Conservation (phyloP, 1,139 yeast species). For the Saccharomyces hybrid region DNA sequence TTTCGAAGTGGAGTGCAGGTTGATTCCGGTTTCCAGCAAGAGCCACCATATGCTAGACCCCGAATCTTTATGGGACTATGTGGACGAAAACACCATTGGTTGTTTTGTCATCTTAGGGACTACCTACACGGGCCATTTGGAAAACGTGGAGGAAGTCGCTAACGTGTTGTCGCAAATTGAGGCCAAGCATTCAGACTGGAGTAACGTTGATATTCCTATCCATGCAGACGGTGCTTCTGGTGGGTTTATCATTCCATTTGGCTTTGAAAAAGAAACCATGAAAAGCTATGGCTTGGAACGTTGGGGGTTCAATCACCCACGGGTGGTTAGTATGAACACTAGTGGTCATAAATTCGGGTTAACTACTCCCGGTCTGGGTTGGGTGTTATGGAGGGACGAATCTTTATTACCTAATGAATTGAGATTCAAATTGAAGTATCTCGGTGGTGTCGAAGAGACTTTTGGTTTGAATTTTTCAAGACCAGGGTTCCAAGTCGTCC, state of each 20-base stretch:
- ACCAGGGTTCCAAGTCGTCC: conserved; percentile 85
- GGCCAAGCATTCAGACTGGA: conserved; percentile 29
- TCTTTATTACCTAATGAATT: conserved; percentile 59
- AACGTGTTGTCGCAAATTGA: conserved; percentile 60
- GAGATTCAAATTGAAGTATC: conserved; percentile 70
- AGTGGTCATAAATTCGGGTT: conserved; percentile 92
- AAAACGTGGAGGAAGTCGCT: conserved; percentile 58
- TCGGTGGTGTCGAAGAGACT: conserved; percentile 85
- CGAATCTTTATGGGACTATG: conserved; percentile 47
- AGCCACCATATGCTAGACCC: conserved; percentile 61
- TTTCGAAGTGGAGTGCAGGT: conserved; percentile 81
- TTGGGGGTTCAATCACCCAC: conserved; percentile 75
- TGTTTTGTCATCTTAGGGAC: conserved; percentile 83
- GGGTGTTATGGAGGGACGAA: conserved; percentile 77
- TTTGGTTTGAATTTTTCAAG: conserved; percentile 83
- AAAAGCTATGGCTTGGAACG: conserved; percentile 23
- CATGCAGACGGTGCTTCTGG: conserved; percentile 95
- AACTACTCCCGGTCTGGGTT: conserved; percentile 85
- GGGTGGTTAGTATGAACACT: conserved; percentile 80
- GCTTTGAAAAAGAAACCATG: conserved; percentile 51
- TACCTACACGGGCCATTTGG: conserved; percentile 89
- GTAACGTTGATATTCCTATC: conserved; percentile 65
- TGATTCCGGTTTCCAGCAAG: conserved; percentile 55
- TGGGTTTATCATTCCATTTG: conserved; percentile 79
- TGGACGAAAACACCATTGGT: conserved; percentile 91